Evolutionary conservation across 495 filamentous ascomycete genomes (phyloP), one percentile per base, ranked within the genome.

Genomic region (Aspergillus steynii): DNA sequence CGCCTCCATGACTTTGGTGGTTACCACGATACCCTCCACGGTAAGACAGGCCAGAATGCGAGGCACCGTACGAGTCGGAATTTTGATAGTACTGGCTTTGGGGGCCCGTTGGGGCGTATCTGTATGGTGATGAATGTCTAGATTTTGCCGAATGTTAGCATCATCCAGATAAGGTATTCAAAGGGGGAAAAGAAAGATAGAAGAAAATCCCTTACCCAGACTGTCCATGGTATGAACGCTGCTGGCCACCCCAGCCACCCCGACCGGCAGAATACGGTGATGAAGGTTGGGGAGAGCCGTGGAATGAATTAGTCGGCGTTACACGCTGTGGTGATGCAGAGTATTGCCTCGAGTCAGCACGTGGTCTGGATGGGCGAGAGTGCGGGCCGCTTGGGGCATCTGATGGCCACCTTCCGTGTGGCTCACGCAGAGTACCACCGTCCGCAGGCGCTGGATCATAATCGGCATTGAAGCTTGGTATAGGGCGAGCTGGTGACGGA

Each of bases 201-300:
- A 10, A 37, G 45, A 56, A 47, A 20, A 20, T 20, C 20, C 66
- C 85, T 72, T 77, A 90, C 88, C 37, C 37, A 1, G 37, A 2
- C 37, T 42, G 37, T 12, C 82, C 80, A 73, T 85, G 81, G 65
- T 85, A 86, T 47, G 79, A 79, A 66, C 76, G 72, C 61, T 77
- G 83, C 63, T 64, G 59, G 20, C 84, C 84, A 61, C 75, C 77
- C 76, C 86, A 85, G 29, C 82, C 82, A 27, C 83, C 83, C 65
- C 85, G 77, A 31, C 80, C 79, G 56, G 73, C 72, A 45, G 74
- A 76, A 70, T 88, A 88, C 1, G 89, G 87, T 29, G 89, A 92
- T 53, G 83, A 80, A 8, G 84, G 80, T 46, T 84, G 84, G 42
- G 90, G 89, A 9, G 88, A 92, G 27, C 82, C 84, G 62, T 86